Percentiles rank a stretch among this genome's conserved stretches.
These are phyloP conservation scores for Cairneyella variabilis DNA, from an alignment of 495 filamentous ascomycete genomes.

Conservation along the genomic window DNA sequence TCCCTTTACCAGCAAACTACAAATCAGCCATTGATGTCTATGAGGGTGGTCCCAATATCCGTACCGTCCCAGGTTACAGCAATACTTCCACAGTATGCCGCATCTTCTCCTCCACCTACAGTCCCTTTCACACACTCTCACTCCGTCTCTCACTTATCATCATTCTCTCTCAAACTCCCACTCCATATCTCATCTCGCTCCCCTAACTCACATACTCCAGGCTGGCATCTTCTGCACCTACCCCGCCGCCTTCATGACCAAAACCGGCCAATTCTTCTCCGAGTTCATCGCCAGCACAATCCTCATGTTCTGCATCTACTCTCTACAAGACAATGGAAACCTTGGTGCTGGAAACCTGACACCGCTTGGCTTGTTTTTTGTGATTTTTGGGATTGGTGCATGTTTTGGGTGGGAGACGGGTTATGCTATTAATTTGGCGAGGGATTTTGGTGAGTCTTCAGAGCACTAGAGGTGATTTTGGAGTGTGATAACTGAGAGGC, in stretches of 20 bases:
- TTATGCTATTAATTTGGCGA: constrained; percentile 63
- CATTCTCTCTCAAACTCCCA: too few relatives aligned
- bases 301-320: constrained; percentile 66
- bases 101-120: too few relatives aligned
- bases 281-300: constrained; percentile 60
- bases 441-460: constrained; percentile 52
- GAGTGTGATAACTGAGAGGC: too few relatives aligned
- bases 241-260: constrained; percentile 57
- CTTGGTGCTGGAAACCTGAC: constrained; percentile 40
- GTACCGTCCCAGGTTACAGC: constrained; percentile 26
- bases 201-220: too few relatives aligned
- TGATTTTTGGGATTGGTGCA: constrained; percentile 64
- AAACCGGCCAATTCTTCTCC: constrained; percentile 56
- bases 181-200: too few relatives aligned
- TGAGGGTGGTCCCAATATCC: constrained; percentile 38
- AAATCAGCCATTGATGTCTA: constrained; percentile 49
- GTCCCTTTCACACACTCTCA: too few relatives aligned
- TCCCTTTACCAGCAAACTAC: constrained; percentile 41
- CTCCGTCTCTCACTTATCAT: too few relatives aligned
- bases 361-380: constrained; percentile 58
- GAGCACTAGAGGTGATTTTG: too few relatives aligned
- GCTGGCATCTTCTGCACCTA: constrained; percentile 68
- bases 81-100: constrained; percentile 51
- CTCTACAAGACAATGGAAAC: constrained; percentile 56
- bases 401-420: constrained; percentile 70